These are phyloP conservation scores for Arthromyces matolae DNA, from an alignment of 768 basidiomycete species.

Conservation along the genomic window DNA sequence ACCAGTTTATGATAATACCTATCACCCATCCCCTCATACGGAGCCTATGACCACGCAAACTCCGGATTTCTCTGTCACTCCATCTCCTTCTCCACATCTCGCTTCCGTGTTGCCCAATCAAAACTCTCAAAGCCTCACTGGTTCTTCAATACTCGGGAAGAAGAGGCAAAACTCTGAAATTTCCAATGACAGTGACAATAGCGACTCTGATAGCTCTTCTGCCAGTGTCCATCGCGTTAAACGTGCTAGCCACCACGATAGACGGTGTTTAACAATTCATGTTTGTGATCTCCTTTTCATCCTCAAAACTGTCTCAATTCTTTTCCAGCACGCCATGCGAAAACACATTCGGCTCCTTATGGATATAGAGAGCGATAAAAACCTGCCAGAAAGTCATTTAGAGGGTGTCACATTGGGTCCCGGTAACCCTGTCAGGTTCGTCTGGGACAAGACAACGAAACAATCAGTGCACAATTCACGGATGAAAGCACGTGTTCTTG, in stretches of 20 bases:
- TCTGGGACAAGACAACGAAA: slow-evolving; percentile 75
- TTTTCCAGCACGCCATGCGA: slow-evolving; percentile 64
- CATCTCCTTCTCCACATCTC: slow-evolving; percentile 30
- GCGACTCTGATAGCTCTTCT: slow-evolving; percentile 34
- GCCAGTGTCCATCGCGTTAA: slow-evolving; percentile 31
- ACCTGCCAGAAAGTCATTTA: slow-evolving; percentile 56
- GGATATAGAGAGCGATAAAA: slow-evolving; percentile 50
- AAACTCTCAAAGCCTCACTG: slow-evolving; percentile 11
- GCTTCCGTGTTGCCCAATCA: slow-evolving; percentile 13
- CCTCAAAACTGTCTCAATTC: slow-evolving; percentile 1
- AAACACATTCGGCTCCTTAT: slow-evolving; percentile 59
- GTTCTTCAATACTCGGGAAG: slow-evolving; percentile 15
- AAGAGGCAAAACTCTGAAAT: slow-evolving; percentile 29
- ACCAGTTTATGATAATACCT: slow-evolving; percentile 14
- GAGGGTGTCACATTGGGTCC: slow-evolving; percentile 47
- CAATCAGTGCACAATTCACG: slow-evolving; percentile 70
- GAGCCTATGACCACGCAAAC: slow-evolving; percentile 13
- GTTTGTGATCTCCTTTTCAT: slow-evolving; percentile 30
- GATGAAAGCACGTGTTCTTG: slow-evolving; percentile 64
- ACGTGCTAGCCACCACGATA: slow-evolving; percentile 60
- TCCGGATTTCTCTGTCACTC: slow-evolving; percentile 25
- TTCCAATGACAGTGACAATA: slow-evolving; percentile 34
- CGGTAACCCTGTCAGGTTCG: slow-evolving; percentile 64
- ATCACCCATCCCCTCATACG: slow-evolving; percentile 12
- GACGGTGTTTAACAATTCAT: slow-evolving; percentile 62